A percentile compares a stretch with the other conserved stretches of the same genome.
Evolutionary conservation across 2,329 filamentous ascomycete genomes (phyloP).

Genomic region (Rhynchosporium graminicola): DNA sequence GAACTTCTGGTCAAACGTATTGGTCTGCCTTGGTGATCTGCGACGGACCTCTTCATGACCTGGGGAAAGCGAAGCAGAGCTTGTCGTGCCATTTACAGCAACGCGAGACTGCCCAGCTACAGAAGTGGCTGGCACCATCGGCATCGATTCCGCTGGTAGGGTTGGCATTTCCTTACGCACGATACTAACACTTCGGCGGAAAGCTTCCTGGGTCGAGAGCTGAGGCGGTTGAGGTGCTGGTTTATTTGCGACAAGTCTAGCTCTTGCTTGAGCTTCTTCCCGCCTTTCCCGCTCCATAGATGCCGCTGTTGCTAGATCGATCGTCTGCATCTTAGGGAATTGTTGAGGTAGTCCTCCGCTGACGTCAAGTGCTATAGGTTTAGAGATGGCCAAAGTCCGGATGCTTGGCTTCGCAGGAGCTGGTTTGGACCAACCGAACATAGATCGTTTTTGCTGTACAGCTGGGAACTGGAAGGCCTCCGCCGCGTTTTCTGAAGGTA

Average conservation of each 20-base stretch:
- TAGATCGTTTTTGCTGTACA: conserved; percentile 31
- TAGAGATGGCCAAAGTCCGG: conserved; percentile 37
- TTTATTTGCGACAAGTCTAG: conserved; percentile 31
- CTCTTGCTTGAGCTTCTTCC: conserved; percentile 31
- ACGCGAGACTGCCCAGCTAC: conserved; percentile 23
- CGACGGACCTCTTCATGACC: conserved; percentile 38
- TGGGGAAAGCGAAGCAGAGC: conserved; percentile 39
- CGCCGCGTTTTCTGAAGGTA: background rate
- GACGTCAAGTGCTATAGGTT: conserved; percentile 31
- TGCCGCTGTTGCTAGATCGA: conserved; percentile 39
- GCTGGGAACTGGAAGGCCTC: conserved; percentile 9
- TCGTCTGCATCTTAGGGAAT: conserved; percentile 38
- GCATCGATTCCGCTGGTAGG: conserved; percentile 20
- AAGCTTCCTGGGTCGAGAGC: conserved; percentile 27
- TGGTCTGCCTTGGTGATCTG: conserved; percentile 36
- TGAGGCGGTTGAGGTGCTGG: conserved; percentile 32
- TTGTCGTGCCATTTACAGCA: conserved; percentile 34
- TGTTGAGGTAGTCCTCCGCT: conserved; percentile 22
- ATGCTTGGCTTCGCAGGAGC: conserved; percentile 30
- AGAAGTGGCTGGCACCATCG: conserved; percentile 26
- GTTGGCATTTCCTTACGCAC: conserved; percentile 31
- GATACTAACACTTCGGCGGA: conserved; percentile 27
- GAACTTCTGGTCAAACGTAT: conserved; percentile 26
- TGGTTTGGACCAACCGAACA: conserved; percentile 34
- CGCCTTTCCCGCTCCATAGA: conserved; percentile 38